These are phyloP conservation scores for Aurinia saxatilis DNA, from an alignment of 345 rosid species.

Conservation along the genomic window DNA sequence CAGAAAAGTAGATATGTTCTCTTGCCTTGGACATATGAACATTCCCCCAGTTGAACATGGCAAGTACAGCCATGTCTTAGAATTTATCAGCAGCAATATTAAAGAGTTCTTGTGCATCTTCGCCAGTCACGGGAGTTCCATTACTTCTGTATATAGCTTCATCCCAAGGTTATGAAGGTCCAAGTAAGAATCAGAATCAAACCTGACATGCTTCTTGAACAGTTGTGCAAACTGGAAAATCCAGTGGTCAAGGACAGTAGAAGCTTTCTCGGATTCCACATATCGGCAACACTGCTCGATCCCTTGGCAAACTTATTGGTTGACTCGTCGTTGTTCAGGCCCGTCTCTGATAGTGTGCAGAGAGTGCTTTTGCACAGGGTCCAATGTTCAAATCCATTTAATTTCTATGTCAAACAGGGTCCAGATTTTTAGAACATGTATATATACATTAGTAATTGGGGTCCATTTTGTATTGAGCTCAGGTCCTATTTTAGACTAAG, in stretches of 20 bases:
- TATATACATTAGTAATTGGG: too few relatives aligned
- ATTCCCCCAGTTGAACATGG: slow-evolving; percentile 92
- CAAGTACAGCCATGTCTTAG: slow-evolving; percentile 95
- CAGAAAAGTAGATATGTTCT: slow-evolving; percentile 51
- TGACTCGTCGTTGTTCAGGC: slow-evolving; percentile 35
- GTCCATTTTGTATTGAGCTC: too few relatives aligned
- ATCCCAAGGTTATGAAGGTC: slow-evolving; percentile 84
- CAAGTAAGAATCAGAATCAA: slow-evolving; percentile 86
- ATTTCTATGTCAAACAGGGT: too few relatives aligned
- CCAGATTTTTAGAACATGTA: too few relatives aligned
- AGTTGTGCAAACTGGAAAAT: slow-evolving; percentile 77
- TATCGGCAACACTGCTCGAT: slow-evolving; percentile 21
- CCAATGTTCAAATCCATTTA: too few relatives aligned
- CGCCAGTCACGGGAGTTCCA: slow-evolving; percentile 73
- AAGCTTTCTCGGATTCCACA: slow-evolving; percentile 32
- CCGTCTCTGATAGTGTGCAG: too few relatives aligned
- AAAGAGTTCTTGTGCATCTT: slow-evolving; percentile 77
- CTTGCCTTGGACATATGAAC: slow-evolving; percentile 88
- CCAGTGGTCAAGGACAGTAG: slow-evolving; percentile 65
- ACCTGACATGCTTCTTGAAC: slow-evolving; percentile 86
- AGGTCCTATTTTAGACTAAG: too few relatives aligned
- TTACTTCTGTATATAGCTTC: slow-evolving; percentile 88
- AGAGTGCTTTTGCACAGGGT: too few relatives aligned
- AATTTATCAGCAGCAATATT: slow-evolving; percentile 77
- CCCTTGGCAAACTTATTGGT: slow-evolving; percentile 24